Percentiles rank a stretch among this genome's conserved stretches.
phyloP scores from a whole-genome alignment of 176 grass and related monocot species.

The Bromus sterilis region DNA sequence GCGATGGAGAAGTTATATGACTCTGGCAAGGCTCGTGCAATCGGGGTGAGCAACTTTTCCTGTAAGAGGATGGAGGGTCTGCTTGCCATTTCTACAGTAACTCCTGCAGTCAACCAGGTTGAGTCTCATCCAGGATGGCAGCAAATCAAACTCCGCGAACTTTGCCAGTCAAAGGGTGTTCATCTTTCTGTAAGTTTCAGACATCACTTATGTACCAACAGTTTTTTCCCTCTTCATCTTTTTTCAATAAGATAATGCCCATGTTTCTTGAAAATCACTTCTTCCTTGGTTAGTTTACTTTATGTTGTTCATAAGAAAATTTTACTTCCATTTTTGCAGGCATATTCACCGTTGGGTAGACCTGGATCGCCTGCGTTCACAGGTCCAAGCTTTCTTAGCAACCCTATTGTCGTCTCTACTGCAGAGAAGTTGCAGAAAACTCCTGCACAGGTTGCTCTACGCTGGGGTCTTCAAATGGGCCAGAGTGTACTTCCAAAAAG shows the following conservation, averaged over 20 bases:
- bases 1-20: constrained; percentile 72
- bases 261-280: neutral
- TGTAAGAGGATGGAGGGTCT: constrained; percentile 65
- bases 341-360: constrained; percentile 58
- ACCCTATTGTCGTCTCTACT: constrained; percentile 31
- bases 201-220: neutral
- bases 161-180: constrained; percentile 24
- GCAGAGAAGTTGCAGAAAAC: constrained; percentile 58
- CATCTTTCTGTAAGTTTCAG: constrained; percentile 58
- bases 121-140: constrained; percentile 77
- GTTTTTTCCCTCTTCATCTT: neutral
- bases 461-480: constrained; percentile 65
- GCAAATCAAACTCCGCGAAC: constrained; percentile 46
- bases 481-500: constrained; percentile 78
- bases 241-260: neutral
- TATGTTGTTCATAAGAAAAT: neutral
- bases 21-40: constrained; percentile 57
- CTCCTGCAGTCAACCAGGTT: constrained; percentile 68
- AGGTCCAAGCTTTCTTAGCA: constrained; percentile 28
- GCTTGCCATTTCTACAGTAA: constrained; percentile 42
- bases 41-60: constrained; percentile 80
- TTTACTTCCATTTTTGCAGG: constrained; percentile 27
- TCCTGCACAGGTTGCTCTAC: constrained; percentile 53
- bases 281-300: neutral
- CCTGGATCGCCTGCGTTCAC: constrained; percentile 39